Conservation (phyloP, 148 eudicot species). For the Chenopodium album region DNA sequence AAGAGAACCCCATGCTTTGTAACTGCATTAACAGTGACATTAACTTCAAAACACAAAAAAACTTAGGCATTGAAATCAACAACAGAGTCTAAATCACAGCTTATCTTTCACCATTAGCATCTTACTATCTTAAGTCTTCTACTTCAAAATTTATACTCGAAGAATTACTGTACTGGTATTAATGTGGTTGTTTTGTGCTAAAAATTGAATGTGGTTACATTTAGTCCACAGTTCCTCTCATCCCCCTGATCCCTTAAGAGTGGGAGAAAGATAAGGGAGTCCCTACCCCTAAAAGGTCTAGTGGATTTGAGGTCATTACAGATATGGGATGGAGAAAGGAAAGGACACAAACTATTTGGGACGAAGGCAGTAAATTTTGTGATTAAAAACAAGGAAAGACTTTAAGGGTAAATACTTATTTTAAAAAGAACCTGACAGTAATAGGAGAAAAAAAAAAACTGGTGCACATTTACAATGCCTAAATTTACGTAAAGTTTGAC, state of each 20-base stretch:
- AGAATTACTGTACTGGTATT: neutral
- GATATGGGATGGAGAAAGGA: no score
- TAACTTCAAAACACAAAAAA: conserved; percentile 6
- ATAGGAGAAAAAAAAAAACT: neutral
- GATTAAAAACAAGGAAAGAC: neutral
- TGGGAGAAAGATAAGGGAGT: neutral
- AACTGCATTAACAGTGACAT: conserved; percentile 43
- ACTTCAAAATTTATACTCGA: no score
- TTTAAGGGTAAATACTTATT: neutral
- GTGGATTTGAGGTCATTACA: neutral
- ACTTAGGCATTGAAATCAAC: neutral
- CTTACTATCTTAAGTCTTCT: neutral
- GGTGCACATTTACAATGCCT: neutral
- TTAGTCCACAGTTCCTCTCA: no score
- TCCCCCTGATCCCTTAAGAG: no score
- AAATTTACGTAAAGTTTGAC: neutral
- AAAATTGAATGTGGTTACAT: no score
- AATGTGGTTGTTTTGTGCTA: neutral
- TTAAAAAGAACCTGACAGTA: neutral
- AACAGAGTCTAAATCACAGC: neutral
- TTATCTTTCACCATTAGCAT: neutral
- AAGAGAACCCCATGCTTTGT: conserved; percentile 98
- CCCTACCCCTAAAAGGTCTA: neutral
- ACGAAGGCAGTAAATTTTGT: neutral
- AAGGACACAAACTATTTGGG: no score